phyloP scores from a whole-genome alignment of 1,284 basidiomycete species.

The Cryptococcus maquisensis region DNA sequence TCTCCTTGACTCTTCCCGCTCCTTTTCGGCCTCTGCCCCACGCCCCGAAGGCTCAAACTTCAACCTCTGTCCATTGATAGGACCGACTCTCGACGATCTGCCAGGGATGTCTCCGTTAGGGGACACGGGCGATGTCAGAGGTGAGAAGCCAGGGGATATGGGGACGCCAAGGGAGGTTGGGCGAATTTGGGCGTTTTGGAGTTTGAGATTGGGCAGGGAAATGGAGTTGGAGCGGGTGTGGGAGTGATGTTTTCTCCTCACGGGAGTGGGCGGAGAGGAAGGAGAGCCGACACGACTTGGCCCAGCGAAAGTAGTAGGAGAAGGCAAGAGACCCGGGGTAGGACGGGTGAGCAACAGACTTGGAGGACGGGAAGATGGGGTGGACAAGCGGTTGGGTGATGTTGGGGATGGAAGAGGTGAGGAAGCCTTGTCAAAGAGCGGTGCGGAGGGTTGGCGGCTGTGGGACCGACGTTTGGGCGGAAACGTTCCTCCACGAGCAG shows the following conservation, averaged over 20 bases:
- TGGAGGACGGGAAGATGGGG: slow-evolving; percentile 24
- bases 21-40: slow-evolving; percentile 41
- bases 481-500: slow-evolving; percentile 12
- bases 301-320: slow-evolving; percentile 12
- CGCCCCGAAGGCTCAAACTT: slow-evolving; percentile 44
- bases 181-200: slow-evolving; percentile 19
- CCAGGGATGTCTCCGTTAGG: slow-evolving; percentile 13
- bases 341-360: slow-evolving; percentile 30
- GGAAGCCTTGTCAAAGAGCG: slow-evolving; percentile 7
- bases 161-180: slow-evolving; percentile 36
- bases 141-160: slow-evolving; percentile 22
- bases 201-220: slow-evolving; percentile 42
- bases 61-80: slow-evolving; percentile 26
- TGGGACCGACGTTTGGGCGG: slow-evolving; percentile 14
- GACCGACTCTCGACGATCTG: slow-evolving; percentile 10
- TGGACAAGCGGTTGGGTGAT: slow-evolving; percentile 15
- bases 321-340: slow-evolving; percentile 22
- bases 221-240: slow-evolving; percentile 47
- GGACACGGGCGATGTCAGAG: slow-evolving; percentile 30
- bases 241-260: slow-evolving; percentile 36
- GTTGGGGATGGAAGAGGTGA: slow-evolving; percentile 15
- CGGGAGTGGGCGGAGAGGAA: slow-evolving; percentile 26
- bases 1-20: slow-evolving; percentile 39
- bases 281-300: slow-evolving; percentile 12
- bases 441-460: slow-evolving; percentile 12